phyloP scores from a whole-genome alignment of 495 filamentous ascomycete species.

The Recurvomyces mirabilis region DNA sequence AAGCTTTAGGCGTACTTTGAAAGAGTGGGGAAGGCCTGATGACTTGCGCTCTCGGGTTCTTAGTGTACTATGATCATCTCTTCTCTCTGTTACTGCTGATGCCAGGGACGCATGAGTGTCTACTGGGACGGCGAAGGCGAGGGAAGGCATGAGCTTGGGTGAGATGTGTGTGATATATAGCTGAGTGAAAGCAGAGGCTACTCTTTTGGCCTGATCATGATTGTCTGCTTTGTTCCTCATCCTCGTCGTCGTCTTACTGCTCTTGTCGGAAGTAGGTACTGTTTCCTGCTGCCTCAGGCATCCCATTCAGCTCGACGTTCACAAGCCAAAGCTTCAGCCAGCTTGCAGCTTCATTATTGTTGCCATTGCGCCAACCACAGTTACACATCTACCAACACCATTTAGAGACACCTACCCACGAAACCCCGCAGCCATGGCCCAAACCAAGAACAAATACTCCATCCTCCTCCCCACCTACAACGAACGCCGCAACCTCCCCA shows the following conservation, averaged over 20 bases:
- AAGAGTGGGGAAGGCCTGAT: too few species aligned
- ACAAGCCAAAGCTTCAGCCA: too few species aligned
- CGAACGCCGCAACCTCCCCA: constrained; percentile 90
- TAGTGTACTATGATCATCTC: constrained; percentile 1
- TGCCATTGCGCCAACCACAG: background rate
- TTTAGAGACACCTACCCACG: too few species aligned
- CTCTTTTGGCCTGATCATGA: too few species aligned
- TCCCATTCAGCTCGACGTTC: too few species aligned
- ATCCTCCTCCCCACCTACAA: constrained; percentile 98
- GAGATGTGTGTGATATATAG: background rate
- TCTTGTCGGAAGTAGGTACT: too few species aligned
- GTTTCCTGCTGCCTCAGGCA: too few species aligned
- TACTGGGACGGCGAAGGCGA: background rate
- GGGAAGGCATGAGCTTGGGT: background rate
- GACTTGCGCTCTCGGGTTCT: too few species aligned
- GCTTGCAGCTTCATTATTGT: too few species aligned
- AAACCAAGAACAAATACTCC: constrained; percentile 70
- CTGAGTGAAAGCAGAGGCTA: background rate
- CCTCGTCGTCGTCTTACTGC: too few species aligned
- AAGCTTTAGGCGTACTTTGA: background rate
- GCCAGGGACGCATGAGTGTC: background rate
- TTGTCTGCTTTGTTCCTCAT: too few species aligned
- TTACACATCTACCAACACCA: background rate
- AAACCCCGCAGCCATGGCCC: constrained; percentile 35
- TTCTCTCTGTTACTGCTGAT: background rate